A percentile compares a stretch with the other conserved stretches of the same genome.
Evolutionary conservation across 192 early-diverging fungal species (phyloP).

Genomic region (Mortierella alpina): DNA sequence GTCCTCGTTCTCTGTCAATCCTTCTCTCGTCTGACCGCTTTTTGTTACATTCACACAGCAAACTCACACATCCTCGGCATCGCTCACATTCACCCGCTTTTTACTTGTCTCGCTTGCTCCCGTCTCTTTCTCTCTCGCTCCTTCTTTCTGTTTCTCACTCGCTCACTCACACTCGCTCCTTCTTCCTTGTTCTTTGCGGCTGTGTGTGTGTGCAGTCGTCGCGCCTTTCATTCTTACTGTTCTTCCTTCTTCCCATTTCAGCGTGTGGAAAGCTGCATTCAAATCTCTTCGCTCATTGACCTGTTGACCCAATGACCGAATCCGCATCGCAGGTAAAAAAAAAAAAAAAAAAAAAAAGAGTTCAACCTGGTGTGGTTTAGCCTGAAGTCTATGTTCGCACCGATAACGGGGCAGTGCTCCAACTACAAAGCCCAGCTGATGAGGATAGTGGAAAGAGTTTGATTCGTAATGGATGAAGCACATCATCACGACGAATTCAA

Average conservation of each 20-base stretch:
- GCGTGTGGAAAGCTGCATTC: neutral
- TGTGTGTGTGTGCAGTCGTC: too few species aligned
- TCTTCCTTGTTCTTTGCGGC: too few species aligned
- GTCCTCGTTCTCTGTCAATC: neutral
- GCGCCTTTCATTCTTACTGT: neutral
- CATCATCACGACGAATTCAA: too few species aligned
- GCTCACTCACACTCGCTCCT: neutral
- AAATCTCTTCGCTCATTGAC: conserved; percentile 5
- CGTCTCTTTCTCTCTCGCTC: neutral
- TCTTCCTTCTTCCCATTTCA: neutral
- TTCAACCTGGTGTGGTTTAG: neutral
- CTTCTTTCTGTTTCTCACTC: neutral
- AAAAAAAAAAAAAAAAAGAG: neutral
- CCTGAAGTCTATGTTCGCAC: too few species aligned
- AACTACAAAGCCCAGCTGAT: too few species aligned
- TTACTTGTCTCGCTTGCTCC: neutral
- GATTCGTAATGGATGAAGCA: too few species aligned
- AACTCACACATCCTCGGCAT: neutral
- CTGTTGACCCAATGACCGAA: neutral
- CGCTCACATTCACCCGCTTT: neutral
- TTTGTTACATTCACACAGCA: too few species aligned
- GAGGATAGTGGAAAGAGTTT: too few species aligned
- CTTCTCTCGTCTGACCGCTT: too few species aligned
- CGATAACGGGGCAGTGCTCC: too few species aligned
- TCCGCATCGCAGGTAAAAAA: conserved; percentile 5